Percentiles rank a stretch among this genome's conserved stretches.
Evolutionary conservation across 805 yeast species (phyloP).

Genomic region (Yamadazyma kitorensis): DNA sequence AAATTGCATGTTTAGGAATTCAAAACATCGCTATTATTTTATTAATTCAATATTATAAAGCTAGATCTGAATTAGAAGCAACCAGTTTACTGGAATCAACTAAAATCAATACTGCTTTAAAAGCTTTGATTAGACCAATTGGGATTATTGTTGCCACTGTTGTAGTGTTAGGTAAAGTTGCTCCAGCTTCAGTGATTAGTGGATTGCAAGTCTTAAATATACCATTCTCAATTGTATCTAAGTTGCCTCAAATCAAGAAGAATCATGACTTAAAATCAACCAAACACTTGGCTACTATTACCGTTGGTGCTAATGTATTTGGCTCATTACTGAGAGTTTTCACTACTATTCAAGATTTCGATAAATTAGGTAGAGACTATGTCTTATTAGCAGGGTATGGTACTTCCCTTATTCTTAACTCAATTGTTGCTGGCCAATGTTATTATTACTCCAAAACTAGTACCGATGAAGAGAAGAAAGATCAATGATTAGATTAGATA

Average conservation of each 20-base stretch:
- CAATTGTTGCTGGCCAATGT: constrained; percentile 35
- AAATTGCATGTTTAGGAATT: constrained; percentile 34
- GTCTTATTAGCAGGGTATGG: constrained; percentile 39
- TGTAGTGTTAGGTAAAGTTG: constrained; percentile 28
- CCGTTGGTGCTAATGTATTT: constrained; percentile 39
- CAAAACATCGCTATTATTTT: constrained; percentile 38
- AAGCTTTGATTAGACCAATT: constrained; percentile 24
- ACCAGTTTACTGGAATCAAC: constrained; percentile 17
- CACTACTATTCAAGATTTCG: constrained; percentile 35
- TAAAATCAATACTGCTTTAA: constrained; percentile 14
- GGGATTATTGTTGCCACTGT: constrained; percentile 24
- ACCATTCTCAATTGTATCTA: constrained; percentile 36
- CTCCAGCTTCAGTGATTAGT: constrained; percentile 26
- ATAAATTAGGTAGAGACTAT: constrained; percentile 25
- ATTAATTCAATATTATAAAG: constrained; percentile 32
- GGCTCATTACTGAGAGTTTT: constrained; percentile 40
- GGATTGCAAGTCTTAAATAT: constrained; percentile 35
- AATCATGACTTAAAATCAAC: constrained; percentile 35
- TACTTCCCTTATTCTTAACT: constrained; percentile 32
- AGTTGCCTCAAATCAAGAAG: constrained; percentile 37
- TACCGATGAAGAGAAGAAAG: constrained; percentile 10
- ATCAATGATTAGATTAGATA: not conserved
- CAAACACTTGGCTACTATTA: constrained; percentile 33
- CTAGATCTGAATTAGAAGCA: constrained; percentile 18
- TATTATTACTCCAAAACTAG: constrained; percentile 15